phyloP scores from a whole-genome alignment of 1,284 basidiomycete species.

The Lentinula novae-zelandiae region DNA sequence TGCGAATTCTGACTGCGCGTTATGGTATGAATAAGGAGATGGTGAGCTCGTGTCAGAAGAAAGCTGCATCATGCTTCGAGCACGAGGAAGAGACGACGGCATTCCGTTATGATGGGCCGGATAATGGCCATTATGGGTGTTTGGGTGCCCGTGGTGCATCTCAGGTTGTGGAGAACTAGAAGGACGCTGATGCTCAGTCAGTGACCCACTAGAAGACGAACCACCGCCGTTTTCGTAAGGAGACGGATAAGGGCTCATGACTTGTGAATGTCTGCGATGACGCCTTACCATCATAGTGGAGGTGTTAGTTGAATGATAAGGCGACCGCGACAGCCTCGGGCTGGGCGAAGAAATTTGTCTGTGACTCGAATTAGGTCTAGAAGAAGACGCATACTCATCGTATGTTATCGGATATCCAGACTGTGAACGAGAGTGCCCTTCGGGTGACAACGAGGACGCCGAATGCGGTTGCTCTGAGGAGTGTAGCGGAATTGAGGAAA shows the following conservation, averaged over 20 bases:
- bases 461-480: conserved; percentile 49
- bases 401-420: conserved; percentile 81
- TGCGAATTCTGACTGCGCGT: conserved; percentile 66
- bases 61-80: conserved; percentile 75
- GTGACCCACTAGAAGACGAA: conserved; percentile 8
- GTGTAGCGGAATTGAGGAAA: conserved; percentile 63
- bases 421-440: conserved; percentile 71
- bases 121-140: conserved; percentile 27
- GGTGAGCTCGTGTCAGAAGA: conserved; percentile 54
- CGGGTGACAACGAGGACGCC: conserved; percentile 70
- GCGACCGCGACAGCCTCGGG: conserved; percentile 46
- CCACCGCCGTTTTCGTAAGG: conserved; percentile 57
- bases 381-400: conserved; percentile 59
- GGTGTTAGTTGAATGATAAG: conserved; percentile 50
- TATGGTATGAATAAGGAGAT: conserved; percentile 52
- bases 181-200: conserved; percentile 56
- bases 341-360: conserved; percentile 45
- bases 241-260: conserved; percentile 77
- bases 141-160: conserved; percentile 36
- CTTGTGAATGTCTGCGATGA: conserved; percentile 73
- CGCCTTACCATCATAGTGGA: conserved; percentile 63
- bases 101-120: conserved; percentile 1
- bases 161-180: conserved; percentile 68
- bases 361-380: conserved; percentile 68
- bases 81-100: conserved; percentile 46